Percentiles rank a stretch among this genome's conserved stretches.
Evolutionary conservation across 148 eudicot species (phyloP).

Genomic region (Oxyria digyna): DNA sequence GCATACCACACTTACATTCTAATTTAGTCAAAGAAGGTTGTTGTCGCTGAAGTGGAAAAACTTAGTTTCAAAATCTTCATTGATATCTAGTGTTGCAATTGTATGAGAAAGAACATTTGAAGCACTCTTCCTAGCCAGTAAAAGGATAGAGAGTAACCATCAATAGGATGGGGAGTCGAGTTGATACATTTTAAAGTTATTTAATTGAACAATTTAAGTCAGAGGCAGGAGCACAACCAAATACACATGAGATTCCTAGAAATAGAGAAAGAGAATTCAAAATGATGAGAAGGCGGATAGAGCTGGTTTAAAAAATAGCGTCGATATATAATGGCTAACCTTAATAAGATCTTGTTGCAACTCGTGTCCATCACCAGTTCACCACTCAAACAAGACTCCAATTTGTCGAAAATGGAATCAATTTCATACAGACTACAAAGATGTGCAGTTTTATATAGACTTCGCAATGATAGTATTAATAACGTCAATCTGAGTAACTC

Average conservation of each 20-base stretch:
- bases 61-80: no score
- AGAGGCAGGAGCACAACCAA: constrained; percentile 67
- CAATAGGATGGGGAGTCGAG: no score
- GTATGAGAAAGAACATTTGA: no score
- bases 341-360: constrained; percentile 92
- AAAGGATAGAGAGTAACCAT: no score
- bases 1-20: no score
- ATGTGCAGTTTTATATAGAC: constrained; percentile 22
- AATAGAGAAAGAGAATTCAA: background rate
- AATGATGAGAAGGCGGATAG: background rate
- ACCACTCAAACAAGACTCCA: constrained; percentile 90
- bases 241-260: constrained; percentile 93
- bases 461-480: background rate
- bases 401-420: constrained; percentile 90
- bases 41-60: no score
- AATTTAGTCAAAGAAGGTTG: no score
- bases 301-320: background rate
- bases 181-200: no score
- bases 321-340: constrained; percentile 19
- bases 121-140: no score
- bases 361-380: constrained; percentile 68
- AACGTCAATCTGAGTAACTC: background rate
- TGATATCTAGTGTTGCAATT: no score
- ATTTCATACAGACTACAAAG: constrained; percentile 79
- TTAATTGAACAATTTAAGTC: no score